Base-by-base conservation (phyloP, 768 basidiomycete genomes). In the Xerocomus brunneocitrinus region DNA sequence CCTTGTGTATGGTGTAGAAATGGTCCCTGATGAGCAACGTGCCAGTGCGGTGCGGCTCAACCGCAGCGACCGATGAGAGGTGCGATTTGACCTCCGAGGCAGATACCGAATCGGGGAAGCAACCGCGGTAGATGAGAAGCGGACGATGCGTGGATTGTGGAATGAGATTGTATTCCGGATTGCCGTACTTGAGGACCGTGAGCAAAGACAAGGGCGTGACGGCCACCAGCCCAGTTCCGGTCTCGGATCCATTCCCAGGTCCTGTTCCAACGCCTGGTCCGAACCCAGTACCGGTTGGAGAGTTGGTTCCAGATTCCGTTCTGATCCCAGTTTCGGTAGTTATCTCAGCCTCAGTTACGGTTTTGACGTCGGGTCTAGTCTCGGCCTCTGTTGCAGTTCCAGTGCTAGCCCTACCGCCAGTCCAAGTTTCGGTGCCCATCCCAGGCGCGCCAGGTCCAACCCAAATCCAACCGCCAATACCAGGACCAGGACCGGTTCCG, bases 1-100 rank as follows among this genome's bases (percentile, higher is more conserved):
- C 66, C 52, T 76, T 74, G 67, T 76, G 71, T 12, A 71, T 71
- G 38, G 69, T 71, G 55, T 77, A 74, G 59, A 71, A 78, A 57
- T 77, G 74, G 25, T 70, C 67, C 27, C 63, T 63, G 40, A 50
- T 56, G 64, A 75, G 76, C 73, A 75, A 75, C 25, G 72, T 69
- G 60, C 71, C 77, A 13, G 71, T 68, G 74, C 76, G 76, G 50
- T 71, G 66, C 3, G 75, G 75, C 34, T 54, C 53, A n/a, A 69
- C 68, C 14, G 71, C 69, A 8, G 69, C 73, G 27, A 71, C 58
- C 28, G 52, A 61, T 14, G 42, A 40, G 32, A 78, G 56, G 56
- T 76, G 71, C 16, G 63, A 54, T 46, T 75, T 73, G 51, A 76
- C 66, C 27, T 58, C 50, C 16, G 55, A 38, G 2, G 66, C 44